These are phyloP conservation scores for Xylaria hypoxylon DNA, from an alignment of 2,329 filamentous ascomycete genomes.

Conservation along the genomic window DNA sequence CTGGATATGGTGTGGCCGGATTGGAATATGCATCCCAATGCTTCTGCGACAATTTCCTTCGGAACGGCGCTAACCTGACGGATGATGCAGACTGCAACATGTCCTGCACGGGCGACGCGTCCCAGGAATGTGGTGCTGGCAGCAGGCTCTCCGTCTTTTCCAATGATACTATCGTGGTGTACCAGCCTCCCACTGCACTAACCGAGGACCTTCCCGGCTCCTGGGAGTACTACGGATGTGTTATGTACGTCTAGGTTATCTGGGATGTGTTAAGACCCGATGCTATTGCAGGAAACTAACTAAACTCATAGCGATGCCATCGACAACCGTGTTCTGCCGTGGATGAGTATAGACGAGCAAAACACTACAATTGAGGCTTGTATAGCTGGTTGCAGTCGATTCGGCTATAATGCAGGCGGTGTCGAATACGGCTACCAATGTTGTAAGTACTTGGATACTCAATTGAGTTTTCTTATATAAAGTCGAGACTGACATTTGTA, in stretches of 20 bases:
- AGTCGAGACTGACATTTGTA: constrained; percentile 6
- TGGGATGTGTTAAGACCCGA: background rate
- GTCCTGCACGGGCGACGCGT: constrained; percentile 43
- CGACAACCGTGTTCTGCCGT: constrained; percentile 51
- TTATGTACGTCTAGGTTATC: constrained; percentile 29
- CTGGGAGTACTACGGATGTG: constrained; percentile 44
- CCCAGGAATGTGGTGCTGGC: constrained; percentile 44
- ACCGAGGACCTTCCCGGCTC: constrained; percentile 33
- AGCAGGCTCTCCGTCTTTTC: constrained; percentile 44
- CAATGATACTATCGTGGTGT: constrained; percentile 39
- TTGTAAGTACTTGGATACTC: constrained; percentile 46
- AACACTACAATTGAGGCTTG: constrained; percentile 58
- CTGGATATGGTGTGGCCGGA: constrained; percentile 49
- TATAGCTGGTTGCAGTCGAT: constrained; percentile 55
- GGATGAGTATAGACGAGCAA: constrained; percentile 53
- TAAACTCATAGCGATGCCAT: constrained; percentile 40
- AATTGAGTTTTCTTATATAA: background rate
- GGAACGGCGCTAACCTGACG: constrained; percentile 41
- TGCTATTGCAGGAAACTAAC: constrained; percentile 27
- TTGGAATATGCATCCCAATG: constrained; percentile 53
- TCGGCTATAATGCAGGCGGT: constrained; percentile 58
- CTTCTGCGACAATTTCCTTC: constrained; percentile 45
- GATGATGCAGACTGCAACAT: constrained; percentile 43
- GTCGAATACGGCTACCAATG: constrained; percentile 59
- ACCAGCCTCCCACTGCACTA: constrained; percentile 38